phyloP scores from a whole-genome alignment of 768 basidiomycete genomes.

The Dioszegia aurantiaca region DNA sequence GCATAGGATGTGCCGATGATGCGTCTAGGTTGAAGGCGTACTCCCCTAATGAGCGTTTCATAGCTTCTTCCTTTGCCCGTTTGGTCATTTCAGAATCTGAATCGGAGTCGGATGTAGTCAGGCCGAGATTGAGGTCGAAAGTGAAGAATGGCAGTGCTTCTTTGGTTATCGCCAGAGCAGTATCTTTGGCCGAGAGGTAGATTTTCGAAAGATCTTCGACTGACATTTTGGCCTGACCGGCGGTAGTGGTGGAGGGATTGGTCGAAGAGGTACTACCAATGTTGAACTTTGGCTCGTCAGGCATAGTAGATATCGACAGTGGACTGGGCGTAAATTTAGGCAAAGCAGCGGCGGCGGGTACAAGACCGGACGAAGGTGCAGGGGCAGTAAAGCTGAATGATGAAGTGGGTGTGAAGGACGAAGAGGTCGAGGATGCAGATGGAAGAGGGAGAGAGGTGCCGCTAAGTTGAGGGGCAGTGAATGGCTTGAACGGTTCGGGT shows the following conservation, averaged over 20 bases:
- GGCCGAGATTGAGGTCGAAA: constrained; percentile 22
- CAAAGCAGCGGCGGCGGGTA: constrained; percentile 1
- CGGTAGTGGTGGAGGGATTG: background rate
- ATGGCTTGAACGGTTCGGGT: constrained; percentile 28
- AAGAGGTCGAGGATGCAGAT: background rate
- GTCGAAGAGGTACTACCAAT: constrained; percentile 4
- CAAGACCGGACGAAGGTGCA: background rate
- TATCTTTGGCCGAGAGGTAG: constrained; percentile 37
- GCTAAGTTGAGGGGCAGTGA: constrained; percentile 14
- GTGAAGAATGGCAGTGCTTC: constrained; percentile 42
- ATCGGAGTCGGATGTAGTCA: no score
- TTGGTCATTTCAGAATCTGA: constrained; percentile 7
- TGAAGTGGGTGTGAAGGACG: constrained; percentile 1
- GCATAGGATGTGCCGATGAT: background rate
- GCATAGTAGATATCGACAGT: background rate
- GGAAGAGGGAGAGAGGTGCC: constrained; percentile 13
- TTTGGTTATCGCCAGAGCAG: constrained; percentile 30
- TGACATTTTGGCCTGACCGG: background rate
- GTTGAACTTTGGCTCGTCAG: constrained; percentile 7
- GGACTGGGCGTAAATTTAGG: constrained; percentile 18
- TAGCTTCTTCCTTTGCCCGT: constrained; percentile 20
- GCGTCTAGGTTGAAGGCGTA: constrained; percentile 18
- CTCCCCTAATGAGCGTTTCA: constrained; percentile 7
- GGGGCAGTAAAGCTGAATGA: background rate
- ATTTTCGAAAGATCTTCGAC: constrained; percentile 4